Evolutionary conservation across 2,329 filamentous ascomycete genomes (phyloP).

Genomic region (Parascedosporium putredinis): DNA sequence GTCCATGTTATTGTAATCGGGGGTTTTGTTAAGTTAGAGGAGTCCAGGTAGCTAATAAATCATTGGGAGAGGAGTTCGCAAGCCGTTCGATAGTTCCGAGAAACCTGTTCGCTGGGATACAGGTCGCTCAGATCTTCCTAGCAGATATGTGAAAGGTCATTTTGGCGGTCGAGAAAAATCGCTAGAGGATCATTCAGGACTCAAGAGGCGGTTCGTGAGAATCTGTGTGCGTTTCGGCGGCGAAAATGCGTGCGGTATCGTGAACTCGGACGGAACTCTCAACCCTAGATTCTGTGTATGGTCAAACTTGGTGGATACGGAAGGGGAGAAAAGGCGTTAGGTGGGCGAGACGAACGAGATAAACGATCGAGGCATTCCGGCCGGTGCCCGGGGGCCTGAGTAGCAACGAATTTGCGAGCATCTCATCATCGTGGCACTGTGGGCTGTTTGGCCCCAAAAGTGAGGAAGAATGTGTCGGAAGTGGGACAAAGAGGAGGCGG

Average conservation of each 20-base stretch:
- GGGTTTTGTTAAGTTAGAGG: constrained; percentile 7
- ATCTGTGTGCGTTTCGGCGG: background rate
- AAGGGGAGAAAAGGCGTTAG: background rate
- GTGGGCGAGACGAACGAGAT: constrained; percentile 4
- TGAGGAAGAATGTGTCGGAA: background rate
- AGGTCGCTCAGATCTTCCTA: constrained; percentile 2
- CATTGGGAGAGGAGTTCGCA: constrained; percentile 5
- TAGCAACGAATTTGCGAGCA: background rate
- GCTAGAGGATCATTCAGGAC: background rate
- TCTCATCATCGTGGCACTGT: constrained; percentile 1
- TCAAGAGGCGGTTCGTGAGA: background rate
- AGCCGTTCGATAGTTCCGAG: constrained; percentile 4
- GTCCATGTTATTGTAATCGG: constrained; percentile 33
- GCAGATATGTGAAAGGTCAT: background rate
- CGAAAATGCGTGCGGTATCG: background rate
- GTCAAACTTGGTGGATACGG: background rate
- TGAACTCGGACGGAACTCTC: background rate
- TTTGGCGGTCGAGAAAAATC: constrained; percentile 1
- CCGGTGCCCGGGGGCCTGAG: constrained; percentile 4
- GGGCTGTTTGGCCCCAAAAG: background rate
- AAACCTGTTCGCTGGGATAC: background rate
- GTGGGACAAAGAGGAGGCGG: background rate
- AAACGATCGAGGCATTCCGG: constrained; percentile 8
- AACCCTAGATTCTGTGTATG: background rate
- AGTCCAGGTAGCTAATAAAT: constrained; percentile 16